phyloP scores from a whole-genome alignment of 2,329 filamentous ascomycete species.

The Aspergillus quadricinctus region DNA sequence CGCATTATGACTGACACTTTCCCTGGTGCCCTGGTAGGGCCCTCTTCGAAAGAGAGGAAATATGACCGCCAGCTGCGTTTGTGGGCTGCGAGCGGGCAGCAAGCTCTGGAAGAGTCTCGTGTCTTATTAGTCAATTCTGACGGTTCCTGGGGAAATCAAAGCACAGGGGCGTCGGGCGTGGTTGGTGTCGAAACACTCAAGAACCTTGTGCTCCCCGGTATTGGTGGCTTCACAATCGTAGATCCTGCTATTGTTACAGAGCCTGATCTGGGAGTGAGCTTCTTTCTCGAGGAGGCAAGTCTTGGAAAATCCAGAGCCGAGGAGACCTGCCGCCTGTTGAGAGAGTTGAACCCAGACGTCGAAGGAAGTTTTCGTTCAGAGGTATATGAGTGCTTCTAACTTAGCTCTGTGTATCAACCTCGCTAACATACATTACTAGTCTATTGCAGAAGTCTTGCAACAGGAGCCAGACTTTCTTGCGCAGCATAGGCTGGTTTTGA shows the following conservation, averaged over 20 bases:
- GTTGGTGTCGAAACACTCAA: conserved; percentile 89
- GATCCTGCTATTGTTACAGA: conserved; percentile 75
- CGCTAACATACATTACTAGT: conserved; percentile 19
- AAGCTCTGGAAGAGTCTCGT: conserved; percentile 83
- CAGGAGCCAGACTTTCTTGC: conserved; percentile 35
- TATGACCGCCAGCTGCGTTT: conserved; percentile 94
- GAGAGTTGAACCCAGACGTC: conserved; percentile 91
- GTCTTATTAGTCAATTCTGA: conserved; percentile 82
- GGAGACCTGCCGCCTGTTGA: conserved; percentile 69
- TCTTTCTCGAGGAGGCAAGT: conserved; percentile 80
- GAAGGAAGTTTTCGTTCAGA: conserved; percentile 64
- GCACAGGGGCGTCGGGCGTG: conserved; percentile 63
- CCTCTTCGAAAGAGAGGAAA: conserved; percentile 64
- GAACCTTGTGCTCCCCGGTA: conserved; percentile 91
- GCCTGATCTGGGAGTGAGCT: conserved; percentile 88
- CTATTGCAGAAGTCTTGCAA: conserved; percentile 36
- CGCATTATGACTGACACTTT: conserved; percentile 35
- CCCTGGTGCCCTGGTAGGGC: conserved; percentile 38
- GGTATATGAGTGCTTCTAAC: conserved; percentile 34
- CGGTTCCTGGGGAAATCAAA: conserved; percentile 32
- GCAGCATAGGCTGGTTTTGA: conserved; percentile 57
- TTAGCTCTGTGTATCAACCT: background rate
- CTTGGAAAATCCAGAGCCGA: conserved; percentile 74
- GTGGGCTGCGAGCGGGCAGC: conserved; percentile 90
- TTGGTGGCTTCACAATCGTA: conserved; percentile 87